Percentiles rank a stretch among this genome's conserved stretches.
Evolutionary conservation across 2,329 filamentous ascomycete genomes (phyloP).

Genomic region (Hypomyces perniciosus): DNA sequence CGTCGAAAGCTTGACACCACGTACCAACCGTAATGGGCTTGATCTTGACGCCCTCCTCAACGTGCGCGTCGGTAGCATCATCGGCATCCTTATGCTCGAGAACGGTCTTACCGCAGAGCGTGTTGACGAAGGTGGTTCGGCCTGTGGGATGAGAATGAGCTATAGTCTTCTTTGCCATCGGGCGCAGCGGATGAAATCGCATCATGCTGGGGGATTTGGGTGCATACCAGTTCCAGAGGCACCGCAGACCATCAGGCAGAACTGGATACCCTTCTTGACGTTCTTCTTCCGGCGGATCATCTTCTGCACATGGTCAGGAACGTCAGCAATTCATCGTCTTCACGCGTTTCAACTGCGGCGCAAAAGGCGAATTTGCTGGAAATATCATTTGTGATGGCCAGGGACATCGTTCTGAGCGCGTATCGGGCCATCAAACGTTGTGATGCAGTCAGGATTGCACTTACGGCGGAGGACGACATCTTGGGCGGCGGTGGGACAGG

Average conservation of each 20-base stretch:
- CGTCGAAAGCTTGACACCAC: slow-evolving; percentile 11
- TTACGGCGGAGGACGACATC: slow-evolving; percentile 22
- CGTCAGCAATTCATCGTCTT: not conserved
- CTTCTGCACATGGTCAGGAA: slow-evolving; percentile 48
- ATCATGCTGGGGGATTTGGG: slow-evolving; percentile 13
- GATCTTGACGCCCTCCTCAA: slow-evolving; percentile 97
- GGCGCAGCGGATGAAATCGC: not conserved
- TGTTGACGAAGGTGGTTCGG: slow-evolving; percentile 98
- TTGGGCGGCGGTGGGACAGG: slow-evolving; percentile 11
- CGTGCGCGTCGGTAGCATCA: slow-evolving; percentile 78
- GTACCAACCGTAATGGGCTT: slow-evolving; percentile 95
- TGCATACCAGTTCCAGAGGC: slow-evolving; percentile 91
- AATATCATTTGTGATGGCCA: not conserved
- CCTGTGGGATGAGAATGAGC: slow-evolving; percentile 45
- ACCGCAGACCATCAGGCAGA: slow-evolving; percentile 99
- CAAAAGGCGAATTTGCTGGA: not conserved
- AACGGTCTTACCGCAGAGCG: slow-evolving; percentile 91
- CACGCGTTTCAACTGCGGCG: not conserved
- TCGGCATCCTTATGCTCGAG: slow-evolving; percentile 88
- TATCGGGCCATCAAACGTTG: not conserved
- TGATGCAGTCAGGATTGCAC: not conserved
- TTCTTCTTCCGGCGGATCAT: slow-evolving; percentile 99
- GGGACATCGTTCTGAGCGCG: not conserved
- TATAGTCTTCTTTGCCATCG: slow-evolving; percentile 1
- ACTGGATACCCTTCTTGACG: slow-evolving; percentile 99